A percentile compares a stretch with the other conserved stretches of the same genome.
Evolutionary conservation across 2,329 filamentous ascomycete genomes (phyloP).

Genomic region (Diplodia seriata): DNA sequence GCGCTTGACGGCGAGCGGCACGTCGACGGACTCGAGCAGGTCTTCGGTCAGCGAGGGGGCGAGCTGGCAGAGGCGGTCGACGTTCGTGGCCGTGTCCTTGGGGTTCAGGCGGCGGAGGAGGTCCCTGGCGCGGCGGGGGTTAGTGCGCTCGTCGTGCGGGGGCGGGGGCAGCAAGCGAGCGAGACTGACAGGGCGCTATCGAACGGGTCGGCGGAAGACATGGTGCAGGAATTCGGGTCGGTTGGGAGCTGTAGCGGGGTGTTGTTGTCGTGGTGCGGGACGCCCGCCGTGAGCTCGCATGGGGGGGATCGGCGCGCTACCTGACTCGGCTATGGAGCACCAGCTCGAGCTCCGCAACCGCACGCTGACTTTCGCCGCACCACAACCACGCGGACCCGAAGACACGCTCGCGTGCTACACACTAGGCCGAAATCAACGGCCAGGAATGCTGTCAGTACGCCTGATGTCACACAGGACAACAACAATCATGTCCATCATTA

Average conservation of each 20-base stretch:
- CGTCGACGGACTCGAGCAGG: conserved; percentile 95
- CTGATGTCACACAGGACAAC: neutral
- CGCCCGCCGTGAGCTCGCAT: conserved; percentile 28
- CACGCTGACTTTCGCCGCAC: neutral
- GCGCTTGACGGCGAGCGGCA: conserved; percentile 84
- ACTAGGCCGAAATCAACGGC: neutral
- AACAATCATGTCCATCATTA: conserved; percentile 1
- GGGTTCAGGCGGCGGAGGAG: conserved; percentile 97
- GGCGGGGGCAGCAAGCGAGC: neutral
- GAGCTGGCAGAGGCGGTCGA: conserved; percentile 85
- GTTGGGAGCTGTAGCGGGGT: conserved; percentile 4
- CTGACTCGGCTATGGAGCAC: conserved; percentile 7
- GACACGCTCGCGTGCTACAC: neutral
- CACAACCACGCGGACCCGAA: conserved; percentile 2
- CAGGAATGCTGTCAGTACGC: neutral
- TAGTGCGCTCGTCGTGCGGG: conserved; percentile 27
- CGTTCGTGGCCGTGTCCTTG: conserved; percentile 86
- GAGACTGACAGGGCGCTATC: conserved; percentile 75
- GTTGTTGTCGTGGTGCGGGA: conserved; percentile 27
- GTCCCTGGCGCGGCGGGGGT: conserved; percentile 67
- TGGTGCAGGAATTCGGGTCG: conserved; percentile 38
- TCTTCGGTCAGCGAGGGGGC: conserved; percentile 95
- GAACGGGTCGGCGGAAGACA: conserved; percentile 69
- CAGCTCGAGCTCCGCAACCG: conserved; percentile 26
- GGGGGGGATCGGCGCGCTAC: conserved; percentile 29